Percentiles rank a stretch among this genome's conserved stretches.
phyloP scores from a whole-genome alignment of 1,284 basidiomycete species.

The Omphalotus olearius region DNA sequence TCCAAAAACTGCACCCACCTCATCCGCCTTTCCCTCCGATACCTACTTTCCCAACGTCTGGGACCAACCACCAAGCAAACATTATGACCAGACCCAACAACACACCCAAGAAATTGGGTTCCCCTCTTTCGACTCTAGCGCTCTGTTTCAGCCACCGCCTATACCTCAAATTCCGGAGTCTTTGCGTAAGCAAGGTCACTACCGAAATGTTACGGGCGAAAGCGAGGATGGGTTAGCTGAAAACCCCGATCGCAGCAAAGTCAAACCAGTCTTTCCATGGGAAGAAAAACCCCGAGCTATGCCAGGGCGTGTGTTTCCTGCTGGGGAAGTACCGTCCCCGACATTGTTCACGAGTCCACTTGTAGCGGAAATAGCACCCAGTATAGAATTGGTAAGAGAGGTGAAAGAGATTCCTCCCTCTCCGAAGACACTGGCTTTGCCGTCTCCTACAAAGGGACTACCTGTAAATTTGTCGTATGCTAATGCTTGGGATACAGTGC shows the following conservation, averaged over 20 bases:
- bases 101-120: constrained; percentile 22
- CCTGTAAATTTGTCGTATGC: constrained; percentile 58
- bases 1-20: constrained; percentile 50
- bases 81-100: constrained; percentile 32
- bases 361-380: constrained; percentile 27
- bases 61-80: constrained; percentile 49
- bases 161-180: constrained; percentile 55
- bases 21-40: constrained; percentile 55
- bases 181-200: constrained; percentile 56
- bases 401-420: constrained; percentile 20
- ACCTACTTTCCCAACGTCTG: constrained; percentile 74
- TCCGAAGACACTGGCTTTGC: constrained; percentile 14
- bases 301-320: constrained; percentile 77
- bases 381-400: constrained; percentile 27
- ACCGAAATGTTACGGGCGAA: constrained; percentile 56
- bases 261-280: constrained; percentile 92
- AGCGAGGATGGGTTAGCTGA: constrained; percentile 26
- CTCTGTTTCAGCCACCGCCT: constrained; percentile 60
- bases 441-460: constrained; percentile 38
- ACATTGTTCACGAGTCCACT: constrained; percentile 39
- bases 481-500: constrained; percentile 82
- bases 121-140: constrained; percentile 31
- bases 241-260: constrained; percentile 66
- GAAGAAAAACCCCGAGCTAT: constrained; percentile 66
- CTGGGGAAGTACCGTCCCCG: constrained; percentile 56